Conservation (phyloP, 495 filamentous ascomycete species). For the Neohortaea acidophila region DNA sequence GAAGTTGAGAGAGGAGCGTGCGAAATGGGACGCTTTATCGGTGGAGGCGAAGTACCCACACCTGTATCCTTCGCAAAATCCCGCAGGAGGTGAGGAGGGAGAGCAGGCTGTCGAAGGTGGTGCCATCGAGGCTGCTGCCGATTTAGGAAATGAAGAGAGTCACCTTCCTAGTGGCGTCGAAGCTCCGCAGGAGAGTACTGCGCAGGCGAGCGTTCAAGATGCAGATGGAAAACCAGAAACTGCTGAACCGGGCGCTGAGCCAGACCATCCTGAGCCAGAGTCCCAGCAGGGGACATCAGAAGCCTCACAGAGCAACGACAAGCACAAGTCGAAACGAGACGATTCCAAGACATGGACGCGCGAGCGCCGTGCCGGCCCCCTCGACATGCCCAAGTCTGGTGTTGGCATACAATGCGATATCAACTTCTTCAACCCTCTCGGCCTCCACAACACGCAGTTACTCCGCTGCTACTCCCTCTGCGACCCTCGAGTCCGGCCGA, state of each 20-base stretch:
- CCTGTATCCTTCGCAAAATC: conserved; percentile 5
- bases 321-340: neutral
- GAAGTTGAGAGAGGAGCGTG: conserved; percentile 39
- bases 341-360: conserved; percentile 26
- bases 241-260: too few species aligned
- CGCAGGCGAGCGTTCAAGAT: too few species aligned
- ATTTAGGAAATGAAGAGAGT: too few species aligned
- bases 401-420: conserved; percentile 70
- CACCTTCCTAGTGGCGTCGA: too few species aligned
- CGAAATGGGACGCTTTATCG: conserved; percentile 40
- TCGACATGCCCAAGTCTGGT: conserved; percentile 55
- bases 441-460: conserved; percentile 61
- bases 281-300: neutral
- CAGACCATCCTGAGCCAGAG: neutral
- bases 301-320: neutral
- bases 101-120: neutral
- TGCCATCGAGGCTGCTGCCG: neutral
- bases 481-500: conserved; percentile 54
- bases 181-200: too few species aligned
- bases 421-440: conserved; percentile 67
- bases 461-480: conserved; percentile 61
- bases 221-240: too few species aligned
- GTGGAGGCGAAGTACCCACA: conserved; percentile 21
- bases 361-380: conserved; percentile 38
- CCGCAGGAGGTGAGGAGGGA: neutral